Evolutionary conservation across 1,284 basidiomycete species (phyloP).

Genomic region (Trametes pubescens): DNA sequence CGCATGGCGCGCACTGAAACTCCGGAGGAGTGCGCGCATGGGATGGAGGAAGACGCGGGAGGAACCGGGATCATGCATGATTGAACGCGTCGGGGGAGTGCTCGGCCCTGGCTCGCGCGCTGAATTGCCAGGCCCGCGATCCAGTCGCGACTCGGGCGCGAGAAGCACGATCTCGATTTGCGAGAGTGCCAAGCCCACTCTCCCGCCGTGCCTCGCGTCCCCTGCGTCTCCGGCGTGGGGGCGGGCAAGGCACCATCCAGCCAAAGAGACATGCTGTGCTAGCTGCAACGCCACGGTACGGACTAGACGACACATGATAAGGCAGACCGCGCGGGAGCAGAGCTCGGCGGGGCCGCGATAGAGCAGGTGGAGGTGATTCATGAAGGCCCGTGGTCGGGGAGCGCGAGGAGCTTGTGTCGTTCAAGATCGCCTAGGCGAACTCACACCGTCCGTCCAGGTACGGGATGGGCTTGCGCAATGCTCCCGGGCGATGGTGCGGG

Average conservation of each 20-base stretch:
- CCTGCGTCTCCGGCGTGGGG: not conserved
- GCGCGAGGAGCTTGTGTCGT: not conserved
- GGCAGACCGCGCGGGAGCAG: not conserved
- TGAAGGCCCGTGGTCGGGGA: too few relatives aligned
- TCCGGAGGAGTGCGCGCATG: not conserved
- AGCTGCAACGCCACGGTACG: not conserved
- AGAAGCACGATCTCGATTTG: not conserved
- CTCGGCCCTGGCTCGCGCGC: too few relatives aligned
- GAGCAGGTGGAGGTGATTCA: not conserved
- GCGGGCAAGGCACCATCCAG: conserved; percentile 1
- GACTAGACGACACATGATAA: not conserved
- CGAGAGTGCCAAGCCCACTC: not conserved
- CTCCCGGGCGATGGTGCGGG: not conserved
- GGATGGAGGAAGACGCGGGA: not conserved
- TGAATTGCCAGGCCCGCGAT: too few relatives aligned
- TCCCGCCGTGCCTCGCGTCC: not conserved
- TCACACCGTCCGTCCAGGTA: not conserved
- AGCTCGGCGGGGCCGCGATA: not conserved
- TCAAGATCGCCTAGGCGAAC: not conserved
- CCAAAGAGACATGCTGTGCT: conserved; percentile 7
- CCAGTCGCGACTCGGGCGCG: not conserved
- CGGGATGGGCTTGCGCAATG: not conserved
- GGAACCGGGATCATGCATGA: not conserved
- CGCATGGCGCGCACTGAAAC: not conserved
- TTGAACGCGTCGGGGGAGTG: too few relatives aligned